Evolutionary conservation across 2,329 filamentous ascomycete species (phyloP).

Genomic region (Gnomoniopsis sp.): DNA sequence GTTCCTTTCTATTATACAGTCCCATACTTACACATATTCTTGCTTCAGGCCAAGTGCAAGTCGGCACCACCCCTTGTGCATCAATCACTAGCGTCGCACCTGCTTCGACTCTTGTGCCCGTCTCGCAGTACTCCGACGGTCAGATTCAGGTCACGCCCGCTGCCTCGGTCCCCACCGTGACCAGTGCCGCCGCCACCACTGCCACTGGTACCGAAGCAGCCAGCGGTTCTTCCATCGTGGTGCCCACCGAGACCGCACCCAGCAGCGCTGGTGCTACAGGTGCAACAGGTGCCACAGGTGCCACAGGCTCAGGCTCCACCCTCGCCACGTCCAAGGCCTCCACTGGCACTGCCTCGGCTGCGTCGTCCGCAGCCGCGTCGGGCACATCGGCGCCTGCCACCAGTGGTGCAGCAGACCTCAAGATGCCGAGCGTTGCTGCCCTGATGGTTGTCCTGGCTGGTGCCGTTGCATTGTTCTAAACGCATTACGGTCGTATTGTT

Average conservation of each 20-base stretch:
- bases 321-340: slow-evolving; percentile 15
- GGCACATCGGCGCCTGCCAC: slow-evolving; percentile 24
- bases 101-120: slow-evolving; percentile 28
- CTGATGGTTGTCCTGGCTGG: slow-evolving; percentile 31
- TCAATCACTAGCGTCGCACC: slow-evolving; percentile 28
- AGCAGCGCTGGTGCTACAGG: slow-evolving; percentile 1
- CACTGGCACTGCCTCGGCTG: slow-evolving; percentile 12
- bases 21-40: background rate
- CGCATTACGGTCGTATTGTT: background rate
- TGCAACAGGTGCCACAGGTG: too few relatives aligned
- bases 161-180: slow-evolving; percentile 21
- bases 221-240: slow-evolving; percentile 15
- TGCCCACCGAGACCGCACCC: slow-evolving; percentile 21
- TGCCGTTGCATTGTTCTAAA: slow-evolving; percentile 34
- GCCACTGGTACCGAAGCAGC: slow-evolving; percentile 18
- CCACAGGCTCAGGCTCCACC: slow-evolving; percentile 1
- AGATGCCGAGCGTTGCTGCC: slow-evolving; percentile 31
- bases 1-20: background rate
- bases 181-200: slow-evolving; percentile 20
- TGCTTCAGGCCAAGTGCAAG: slow-evolving; percentile 46
- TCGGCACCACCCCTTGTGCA: slow-evolving; percentile 42
- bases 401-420: slow-evolving; percentile 28
- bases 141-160: slow-evolving; percentile 43
- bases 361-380: slow-evolving; percentile 20
- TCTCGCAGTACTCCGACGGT: slow-evolving; percentile 44